These are phyloP conservation scores for Tolypocladium guangdongense DNA, from an alignment of 2,329 filamentous ascomycete genomes.

Conservation along the genomic window DNA sequence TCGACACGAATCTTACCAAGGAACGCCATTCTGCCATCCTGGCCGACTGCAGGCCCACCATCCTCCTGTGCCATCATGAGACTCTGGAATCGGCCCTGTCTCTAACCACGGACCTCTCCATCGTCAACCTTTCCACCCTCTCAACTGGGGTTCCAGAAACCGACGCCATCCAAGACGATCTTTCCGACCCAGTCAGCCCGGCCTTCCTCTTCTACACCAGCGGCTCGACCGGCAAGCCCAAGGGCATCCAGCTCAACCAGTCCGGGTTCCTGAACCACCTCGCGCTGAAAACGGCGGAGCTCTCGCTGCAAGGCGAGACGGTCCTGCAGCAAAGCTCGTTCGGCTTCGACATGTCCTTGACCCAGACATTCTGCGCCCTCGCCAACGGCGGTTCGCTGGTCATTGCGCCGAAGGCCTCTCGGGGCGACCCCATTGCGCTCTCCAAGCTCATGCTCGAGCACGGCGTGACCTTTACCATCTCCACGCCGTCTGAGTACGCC, in stretches of 20 bases:
- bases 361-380: slow-evolving; percentile 25
- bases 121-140: slow-evolving; percentile 12
- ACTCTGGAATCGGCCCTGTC: background rate
- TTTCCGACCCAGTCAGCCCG: background rate
- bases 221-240: slow-evolving; percentile 24
- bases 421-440: slow-evolving; percentile 1
- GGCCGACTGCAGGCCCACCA: background rate
- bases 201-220: slow-evolving; percentile 22
- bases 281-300: slow-evolving; percentile 9
- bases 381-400: slow-evolving; percentile 23
- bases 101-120: background rate
- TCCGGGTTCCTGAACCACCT: slow-evolving; percentile 16
- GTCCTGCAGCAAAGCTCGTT: slow-evolving; percentile 28
- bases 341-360: slow-evolving; percentile 29
- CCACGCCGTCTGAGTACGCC: slow-evolving; percentile 26
- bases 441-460: slow-evolving; percentile 14
- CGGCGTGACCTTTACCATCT: slow-evolving; percentile 20
- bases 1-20: background rate
- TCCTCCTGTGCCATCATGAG: background rate
- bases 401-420: slow-evolving; percentile 16
- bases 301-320: slow-evolving; percentile 11
- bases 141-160: background rate
- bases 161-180: slow-evolving; percentile 2
- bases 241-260: slow-evolving; percentile 27
- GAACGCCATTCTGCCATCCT: background rate